A percentile compares a stretch with the other conserved stretches of the same genome.
Conservation (phyloP, 441 rosid species). For the Melastoma candidum region DNA sequence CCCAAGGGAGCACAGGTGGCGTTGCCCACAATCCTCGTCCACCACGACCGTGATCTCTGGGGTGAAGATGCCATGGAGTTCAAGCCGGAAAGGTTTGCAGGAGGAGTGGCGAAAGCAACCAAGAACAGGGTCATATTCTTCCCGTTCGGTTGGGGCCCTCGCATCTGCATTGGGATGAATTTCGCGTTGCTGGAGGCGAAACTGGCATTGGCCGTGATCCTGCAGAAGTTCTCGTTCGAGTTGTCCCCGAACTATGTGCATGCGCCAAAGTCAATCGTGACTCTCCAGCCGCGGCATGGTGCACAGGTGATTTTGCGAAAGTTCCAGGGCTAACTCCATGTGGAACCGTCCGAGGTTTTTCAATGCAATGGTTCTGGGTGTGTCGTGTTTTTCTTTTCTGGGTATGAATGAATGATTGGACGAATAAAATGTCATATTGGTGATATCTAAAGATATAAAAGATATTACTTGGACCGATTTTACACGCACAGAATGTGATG, state of each 20-base stretch:
- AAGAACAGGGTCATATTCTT: conserved; percentile 27
- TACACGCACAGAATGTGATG: too few relatives aligned
- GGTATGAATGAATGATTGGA: too few relatives aligned
- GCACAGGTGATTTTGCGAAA: conserved; percentile 26
- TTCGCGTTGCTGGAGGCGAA: conserved; percentile 35
- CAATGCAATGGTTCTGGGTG: too few relatives aligned
- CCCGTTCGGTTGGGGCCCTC: conserved; percentile 43
- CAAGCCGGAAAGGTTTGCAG: conserved; percentile 34
- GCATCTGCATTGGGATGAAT: conserved; percentile 37
- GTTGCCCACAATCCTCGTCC: conserved; percentile 24
- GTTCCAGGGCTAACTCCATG: neutral
- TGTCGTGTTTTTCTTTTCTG: too few relatives aligned
- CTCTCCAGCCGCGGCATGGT: conserved; percentile 34
- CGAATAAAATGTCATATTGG: too few relatives aligned
- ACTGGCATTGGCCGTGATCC: conserved; percentile 30
- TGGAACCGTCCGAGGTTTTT: too few relatives aligned
- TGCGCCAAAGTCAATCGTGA: conserved; percentile 20
- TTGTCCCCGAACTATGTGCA: conserved; percentile 34
- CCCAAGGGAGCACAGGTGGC: conserved; percentile 21
- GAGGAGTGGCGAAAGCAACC: conserved; percentile 39
- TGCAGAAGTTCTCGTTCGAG: conserved; percentile 27
- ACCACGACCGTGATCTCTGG: conserved; percentile 33
- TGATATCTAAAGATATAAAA: too few relatives aligned
- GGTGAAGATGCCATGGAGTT: conserved; percentile 38
- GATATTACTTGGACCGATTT: too few relatives aligned